phyloP scores from a whole-genome alignment of 2,329 filamentous ascomycete genomes.

The Cryphonectria naterciae region DNA sequence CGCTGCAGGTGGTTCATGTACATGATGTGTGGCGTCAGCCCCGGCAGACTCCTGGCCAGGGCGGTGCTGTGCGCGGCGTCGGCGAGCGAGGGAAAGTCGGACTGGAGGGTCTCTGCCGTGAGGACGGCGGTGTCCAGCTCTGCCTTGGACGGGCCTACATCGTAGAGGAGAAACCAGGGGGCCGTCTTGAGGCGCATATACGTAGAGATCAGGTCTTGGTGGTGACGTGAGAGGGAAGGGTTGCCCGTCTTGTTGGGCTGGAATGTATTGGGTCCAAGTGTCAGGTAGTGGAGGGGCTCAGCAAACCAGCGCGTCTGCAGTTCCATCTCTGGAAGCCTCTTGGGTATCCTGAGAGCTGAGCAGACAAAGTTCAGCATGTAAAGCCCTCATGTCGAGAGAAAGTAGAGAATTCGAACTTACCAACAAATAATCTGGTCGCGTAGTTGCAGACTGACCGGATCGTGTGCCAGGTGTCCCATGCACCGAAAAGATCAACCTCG shows the following conservation, averaged over 20 bases:
- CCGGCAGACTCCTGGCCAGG: constrained; percentile 49
- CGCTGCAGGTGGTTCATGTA: constrained; percentile 86
- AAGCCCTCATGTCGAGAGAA: too few species aligned
- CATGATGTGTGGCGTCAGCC: constrained; percentile 60
- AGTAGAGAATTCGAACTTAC: constrained; percentile 60
- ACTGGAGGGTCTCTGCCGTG: constrained; percentile 44
- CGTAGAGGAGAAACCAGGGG: constrained; percentile 67
- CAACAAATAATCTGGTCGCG: constrained; percentile 76
- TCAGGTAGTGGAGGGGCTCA: constrained; percentile 67
- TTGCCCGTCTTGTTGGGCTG: constrained; percentile 63
- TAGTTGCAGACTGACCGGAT: constrained; percentile 88
- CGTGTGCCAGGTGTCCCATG: constrained; percentile 94
- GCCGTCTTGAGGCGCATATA: constrained; percentile 68
- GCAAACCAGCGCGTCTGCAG: constrained; percentile 71
- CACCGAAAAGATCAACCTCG: constrained; percentile 71
- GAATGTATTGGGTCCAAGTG: constrained; percentile 58
- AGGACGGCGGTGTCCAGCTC: constrained; percentile 40
- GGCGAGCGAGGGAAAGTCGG: constrained; percentile 70
- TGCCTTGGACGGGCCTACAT: constrained; percentile 56
- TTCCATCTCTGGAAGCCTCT: constrained; percentile 60
- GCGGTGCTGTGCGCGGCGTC: constrained; percentile 58
- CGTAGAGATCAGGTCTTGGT: constrained; percentile 63
- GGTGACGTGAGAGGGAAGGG: constrained; percentile 63
- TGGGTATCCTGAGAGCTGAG: constrained; percentile 58
- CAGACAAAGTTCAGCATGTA: constrained; percentile 2